Evolutionary conservation across 768 basidiomycete genomes (phyloP).

Genomic region (Naganishia randhawae): DNA sequence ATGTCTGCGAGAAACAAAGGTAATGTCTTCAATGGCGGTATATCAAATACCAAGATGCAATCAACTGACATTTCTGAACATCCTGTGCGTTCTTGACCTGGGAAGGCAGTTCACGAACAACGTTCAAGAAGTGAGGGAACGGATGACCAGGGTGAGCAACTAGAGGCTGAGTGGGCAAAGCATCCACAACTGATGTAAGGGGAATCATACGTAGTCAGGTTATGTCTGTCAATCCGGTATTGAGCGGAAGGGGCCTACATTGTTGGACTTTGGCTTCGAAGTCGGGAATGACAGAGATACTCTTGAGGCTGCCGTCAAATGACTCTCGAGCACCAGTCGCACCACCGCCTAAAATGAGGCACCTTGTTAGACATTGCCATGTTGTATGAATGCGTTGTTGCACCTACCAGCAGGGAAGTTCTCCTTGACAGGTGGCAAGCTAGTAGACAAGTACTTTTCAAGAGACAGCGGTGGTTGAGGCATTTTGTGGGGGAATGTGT

Average conservation of each 20-base stretch:
- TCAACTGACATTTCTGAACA: conserved; percentile 46
- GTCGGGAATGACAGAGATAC: conserved; percentile 43
- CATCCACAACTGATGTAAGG: conserved; percentile 35
- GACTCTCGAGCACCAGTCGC: conserved; percentile 33
- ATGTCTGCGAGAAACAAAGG: conserved; percentile 24
- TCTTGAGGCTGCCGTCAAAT: conserved; percentile 40
- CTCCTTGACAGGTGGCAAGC: conserved; percentile 44
- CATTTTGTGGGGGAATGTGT: conserved; percentile 37
- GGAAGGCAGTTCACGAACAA: conserved; percentile 35
- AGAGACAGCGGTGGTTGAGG: conserved; percentile 49
- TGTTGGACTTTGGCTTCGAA: conserved; percentile 41
- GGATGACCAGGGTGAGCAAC: conserved; percentile 47
- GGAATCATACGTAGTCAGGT: neutral
- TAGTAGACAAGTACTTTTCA: conserved; percentile 42
- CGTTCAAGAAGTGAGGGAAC: conserved; percentile 48
- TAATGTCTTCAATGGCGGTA: no score
- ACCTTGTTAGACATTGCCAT: conserved; percentile 18
- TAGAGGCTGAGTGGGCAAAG: conserved; percentile 42
- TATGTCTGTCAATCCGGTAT: neutral
- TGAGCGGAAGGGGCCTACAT: conserved; percentile 37
- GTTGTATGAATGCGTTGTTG: conserved; percentile 35
- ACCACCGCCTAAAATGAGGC: conserved; percentile 18
- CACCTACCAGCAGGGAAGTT: conserved; percentile 49
- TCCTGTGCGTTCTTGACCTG: conserved; percentile 45
- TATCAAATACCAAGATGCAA: no score